Evolutionary conservation across 768 basidiomycete genomes (phyloP).

Genomic region (Fomitopsis serialis): DNA sequence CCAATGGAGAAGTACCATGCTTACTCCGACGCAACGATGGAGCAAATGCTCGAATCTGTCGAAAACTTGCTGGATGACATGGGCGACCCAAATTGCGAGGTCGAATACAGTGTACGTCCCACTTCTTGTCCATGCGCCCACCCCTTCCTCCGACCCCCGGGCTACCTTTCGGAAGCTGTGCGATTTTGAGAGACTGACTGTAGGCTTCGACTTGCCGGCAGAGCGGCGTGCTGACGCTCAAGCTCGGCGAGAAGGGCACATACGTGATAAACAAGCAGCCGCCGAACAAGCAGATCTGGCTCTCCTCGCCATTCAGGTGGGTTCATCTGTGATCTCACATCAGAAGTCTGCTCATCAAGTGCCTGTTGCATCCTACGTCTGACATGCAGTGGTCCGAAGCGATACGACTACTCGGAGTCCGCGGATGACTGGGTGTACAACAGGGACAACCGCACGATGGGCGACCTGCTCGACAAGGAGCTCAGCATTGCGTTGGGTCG

Average conservation of each 20-base stretch:
- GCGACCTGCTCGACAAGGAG: slow-evolving; percentile 63
- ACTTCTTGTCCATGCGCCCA: neutral
- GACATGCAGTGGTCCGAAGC: slow-evolving; percentile 74
- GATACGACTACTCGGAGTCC: slow-evolving; percentile 69
- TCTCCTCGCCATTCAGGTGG: slow-evolving; percentile 84
- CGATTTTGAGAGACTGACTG: neutral
- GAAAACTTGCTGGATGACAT: slow-evolving; percentile 66
- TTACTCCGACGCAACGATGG: slow-evolving; percentile 76
- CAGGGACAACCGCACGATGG: slow-evolving; percentile 59
- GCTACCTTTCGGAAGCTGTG: neutral
- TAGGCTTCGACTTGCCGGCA: slow-evolving; percentile 24
- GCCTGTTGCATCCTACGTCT: neutral
- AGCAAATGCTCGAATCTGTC: slow-evolving; percentile 62
- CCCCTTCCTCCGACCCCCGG: neutral
- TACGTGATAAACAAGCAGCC: slow-evolving; percentile 98
- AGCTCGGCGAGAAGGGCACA: slow-evolving; percentile 70
- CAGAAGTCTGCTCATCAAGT: no score
- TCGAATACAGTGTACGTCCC: slow-evolving; percentile 81
- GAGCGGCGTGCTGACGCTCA: slow-evolving; percentile 89
- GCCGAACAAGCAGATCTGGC: slow-evolving; percentile 96
- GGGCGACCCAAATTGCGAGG: slow-evolving; percentile 58
- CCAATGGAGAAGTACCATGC: slow-evolving; percentile 62
- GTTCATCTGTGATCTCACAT: slow-evolving; percentile 14
- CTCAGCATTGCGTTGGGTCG: slow-evolving; percentile 40
- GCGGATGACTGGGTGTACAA: slow-evolving; percentile 70